Evolutionary conservation across 495 filamentous ascomycete species (phyloP).

Genomic region (Penicillium daleae): DNA sequence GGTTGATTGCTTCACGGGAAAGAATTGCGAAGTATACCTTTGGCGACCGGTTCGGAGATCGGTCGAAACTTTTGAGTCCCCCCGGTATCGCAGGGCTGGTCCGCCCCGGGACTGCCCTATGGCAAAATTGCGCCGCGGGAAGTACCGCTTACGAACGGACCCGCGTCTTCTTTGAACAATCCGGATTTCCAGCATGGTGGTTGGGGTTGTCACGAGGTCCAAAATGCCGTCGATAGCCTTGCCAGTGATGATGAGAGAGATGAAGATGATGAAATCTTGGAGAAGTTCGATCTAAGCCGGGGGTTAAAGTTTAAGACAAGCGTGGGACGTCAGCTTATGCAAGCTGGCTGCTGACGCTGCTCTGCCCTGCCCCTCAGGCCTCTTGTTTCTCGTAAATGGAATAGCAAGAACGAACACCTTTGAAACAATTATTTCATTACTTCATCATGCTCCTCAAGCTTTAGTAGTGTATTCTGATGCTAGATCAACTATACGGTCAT

Average conservation of each 20-base stretch:
- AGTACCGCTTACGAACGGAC: slow-evolving; percentile 34
- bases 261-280: not conserved
- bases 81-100: slow-evolving; percentile 32
- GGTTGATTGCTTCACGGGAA: slow-evolving; percentile 1
- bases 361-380: not conserved
- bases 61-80: slow-evolving; percentile 36
- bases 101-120: slow-evolving; percentile 12
- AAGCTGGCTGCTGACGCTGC: slow-evolving; percentile 19
- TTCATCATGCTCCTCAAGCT: not conserved
- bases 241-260: slow-evolving; percentile 6
- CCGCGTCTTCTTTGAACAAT: slow-evolving; percentile 9
- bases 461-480: not conserved
- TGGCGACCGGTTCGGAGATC: slow-evolving; percentile 9
- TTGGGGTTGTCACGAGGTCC: slow-evolving; percentile 16
- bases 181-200: slow-evolving; percentile 10
- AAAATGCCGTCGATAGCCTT: slow-evolving; percentile 25
- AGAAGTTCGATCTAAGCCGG: not conserved
- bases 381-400: not conserved
- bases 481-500: not conserved
- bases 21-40: slow-evolving; percentile 12
- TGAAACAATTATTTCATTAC: not conserved
- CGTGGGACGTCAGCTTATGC: slow-evolving; percentile 21
- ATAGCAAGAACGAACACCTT: not conserved
- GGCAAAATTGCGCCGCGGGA: slow-evolving; percentile 35
- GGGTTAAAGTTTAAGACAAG: slow-evolving; percentile 4